phyloP scores from a whole-genome alignment of 129 eudicot genomes.

The Solidago caesia region DNA sequence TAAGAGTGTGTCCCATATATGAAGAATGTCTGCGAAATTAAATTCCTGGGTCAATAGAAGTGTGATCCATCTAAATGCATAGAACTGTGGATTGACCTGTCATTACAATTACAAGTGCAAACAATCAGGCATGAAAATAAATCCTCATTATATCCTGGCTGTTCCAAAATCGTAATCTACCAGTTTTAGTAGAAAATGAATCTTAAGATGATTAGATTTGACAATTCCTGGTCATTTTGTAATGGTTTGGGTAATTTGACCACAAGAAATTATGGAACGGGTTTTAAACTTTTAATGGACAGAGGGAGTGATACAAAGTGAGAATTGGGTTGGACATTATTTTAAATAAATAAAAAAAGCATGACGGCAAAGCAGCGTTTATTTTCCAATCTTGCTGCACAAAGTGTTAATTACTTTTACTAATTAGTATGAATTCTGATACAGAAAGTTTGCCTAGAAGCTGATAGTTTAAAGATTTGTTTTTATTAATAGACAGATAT shows the following conservation, averaged over 20 bases:
- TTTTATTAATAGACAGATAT: no score
- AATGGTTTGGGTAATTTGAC: background rate
- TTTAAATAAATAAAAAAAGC: no score
- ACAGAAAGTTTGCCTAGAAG: background rate
- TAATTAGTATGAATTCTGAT: background rate
- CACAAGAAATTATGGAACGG: background rate
- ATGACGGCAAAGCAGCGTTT: no score
- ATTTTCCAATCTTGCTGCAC: background rate
- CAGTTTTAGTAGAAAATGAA: background rate
- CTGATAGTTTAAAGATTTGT: no score
- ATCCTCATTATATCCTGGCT: background rate
- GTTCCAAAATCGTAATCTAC: background rate
- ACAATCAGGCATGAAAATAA: slow-evolving; percentile 15
- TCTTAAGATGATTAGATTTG: background rate
- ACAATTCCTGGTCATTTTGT: background rate
- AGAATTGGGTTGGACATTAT: background rate
- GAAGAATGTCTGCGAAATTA: slow-evolving; percentile 76
- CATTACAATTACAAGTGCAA: slow-evolving; percentile 1
- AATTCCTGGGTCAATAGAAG: slow-evolving; percentile 95
- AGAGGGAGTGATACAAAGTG: background rate
- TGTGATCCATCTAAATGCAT: slow-evolving; percentile 98
- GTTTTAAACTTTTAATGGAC: background rate
- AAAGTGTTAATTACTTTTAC: background rate
- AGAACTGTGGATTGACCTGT: slow-evolving; percentile 99
- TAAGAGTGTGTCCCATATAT: slow-evolving; percentile 93